Base-by-base conservation (phyloP, 164 flowering plant genomes). In the Dillenia turbinata region DNA sequence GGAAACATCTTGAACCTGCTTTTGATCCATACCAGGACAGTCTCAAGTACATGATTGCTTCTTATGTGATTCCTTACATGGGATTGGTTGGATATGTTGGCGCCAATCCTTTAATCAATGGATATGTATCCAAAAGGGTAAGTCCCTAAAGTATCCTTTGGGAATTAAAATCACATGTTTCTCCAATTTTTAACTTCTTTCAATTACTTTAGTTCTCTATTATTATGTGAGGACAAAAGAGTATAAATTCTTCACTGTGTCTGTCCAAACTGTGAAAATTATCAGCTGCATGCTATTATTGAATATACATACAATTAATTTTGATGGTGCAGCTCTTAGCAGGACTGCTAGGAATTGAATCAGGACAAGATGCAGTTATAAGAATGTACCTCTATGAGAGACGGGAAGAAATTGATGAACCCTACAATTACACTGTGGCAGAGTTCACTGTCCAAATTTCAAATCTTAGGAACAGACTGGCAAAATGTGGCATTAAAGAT, bases 51-150 rank as follows among this genome's bases (percentile, higher is more conserved):
- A 62, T 90, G 52, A 9, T 90, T 15, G 87, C 78, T 10, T 66
- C 71, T 22, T 87, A 83, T 52, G 24, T 73, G 0, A 61, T 87
- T n/a, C 96, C 96, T 10, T 87, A 90, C 54, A 72, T 84, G 16
- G 96, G 96, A 3, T 79, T 90, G 2, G 66, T 59, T 0, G 90
- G 85, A 10, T 90, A 90, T 17, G 90, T 84, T 22, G 96, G 92
- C 9, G 63, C 90, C 3, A 77, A 74, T 58, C 92, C 89, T 1
- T 12, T 49, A 19, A 49, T 82, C 66, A 5, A 24, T 9, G 77
- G 79, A 44, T 67, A 52, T 14, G 9, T 10, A 1, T 12, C 78
- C 46, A 82, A 73, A 60, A 52, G 73, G 60, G 86, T 84, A 75
- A 49, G 62, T 12, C 51, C 45, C 22, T 19, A 19, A 19, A 1